These are phyloP conservation scores for Cyclotella baltica DNA, from an alignment of 108 stramenopile species.

Conservation along the genomic window DNA sequence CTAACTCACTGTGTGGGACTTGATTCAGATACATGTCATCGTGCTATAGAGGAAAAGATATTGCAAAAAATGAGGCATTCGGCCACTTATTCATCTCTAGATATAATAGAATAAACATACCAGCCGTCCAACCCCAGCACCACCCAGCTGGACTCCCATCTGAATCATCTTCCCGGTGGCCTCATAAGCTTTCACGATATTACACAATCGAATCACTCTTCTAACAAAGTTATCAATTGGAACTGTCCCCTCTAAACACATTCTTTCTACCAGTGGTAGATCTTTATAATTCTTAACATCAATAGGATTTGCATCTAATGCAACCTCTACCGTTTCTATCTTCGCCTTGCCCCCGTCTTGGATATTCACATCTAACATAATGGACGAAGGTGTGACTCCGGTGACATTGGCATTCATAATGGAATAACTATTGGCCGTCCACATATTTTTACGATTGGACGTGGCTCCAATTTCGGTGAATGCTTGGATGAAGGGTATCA, in stretches of 20 bases:
- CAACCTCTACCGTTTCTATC: conserved; percentile 36
- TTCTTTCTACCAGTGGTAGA: conserved; percentile 40
- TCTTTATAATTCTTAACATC: conserved; percentile 34
- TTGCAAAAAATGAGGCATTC: not conserved
- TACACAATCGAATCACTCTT: conserved; percentile 73
- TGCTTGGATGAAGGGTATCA: conserved; percentile 64
- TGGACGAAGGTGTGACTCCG: conserved; percentile 44
- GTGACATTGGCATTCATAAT: conserved; percentile 63
- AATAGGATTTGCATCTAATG: conserved; percentile 54
- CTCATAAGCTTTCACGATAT: conserved; percentile 67
- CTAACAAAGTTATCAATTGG: conserved; percentile 79
- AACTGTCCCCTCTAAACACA: conserved; percentile 48
- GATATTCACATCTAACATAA: conserved; percentile 40
- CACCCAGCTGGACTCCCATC: conserved; percentile 80
- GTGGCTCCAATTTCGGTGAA: conserved; percentile 73
- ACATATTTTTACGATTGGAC: conserved; percentile 70
- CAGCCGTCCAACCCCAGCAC: conserved; percentile 58
- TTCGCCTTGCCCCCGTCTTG: conserved; percentile 41
- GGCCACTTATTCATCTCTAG: not conserved
- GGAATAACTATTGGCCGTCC: conserved; percentile 71
- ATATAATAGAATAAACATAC: conserved; percentile 8
- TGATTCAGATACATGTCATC: conserved; percentile 86
- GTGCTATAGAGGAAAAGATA: conserved; percentile 36
- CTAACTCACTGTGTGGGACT: conserved; percentile 78
- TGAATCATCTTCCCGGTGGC: conserved; percentile 86